A percentile compares a stretch with the other conserved stretches of the same genome.
These are phyloP conservation scores for Calonectria henricotiae DNA, from an alignment of 2,329 filamentous ascomycete species.

Conservation along the genomic window DNA sequence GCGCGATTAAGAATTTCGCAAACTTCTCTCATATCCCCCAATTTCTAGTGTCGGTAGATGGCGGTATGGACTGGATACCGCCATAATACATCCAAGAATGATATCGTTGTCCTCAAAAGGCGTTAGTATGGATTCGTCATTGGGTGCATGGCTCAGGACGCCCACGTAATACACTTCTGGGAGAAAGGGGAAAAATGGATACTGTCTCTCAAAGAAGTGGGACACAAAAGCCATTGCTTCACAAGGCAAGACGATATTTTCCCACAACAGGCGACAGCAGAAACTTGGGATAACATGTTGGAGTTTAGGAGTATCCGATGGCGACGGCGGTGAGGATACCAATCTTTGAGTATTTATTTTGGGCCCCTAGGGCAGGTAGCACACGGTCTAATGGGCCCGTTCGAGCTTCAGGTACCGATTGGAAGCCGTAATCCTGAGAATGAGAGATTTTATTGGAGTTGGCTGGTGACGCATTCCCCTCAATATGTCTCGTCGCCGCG, in stretches of 20 bases:
- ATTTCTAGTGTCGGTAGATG: background rate
- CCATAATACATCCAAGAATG: background rate
- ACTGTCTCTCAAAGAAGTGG: background rate
- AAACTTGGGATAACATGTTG: background rate
- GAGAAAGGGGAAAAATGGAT: background rate
- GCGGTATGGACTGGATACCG: background rate
- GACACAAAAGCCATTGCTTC: background rate
- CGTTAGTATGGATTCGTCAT: background rate
- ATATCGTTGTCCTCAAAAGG: background rate
- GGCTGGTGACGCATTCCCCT: background rate
- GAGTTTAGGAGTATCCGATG: background rate
- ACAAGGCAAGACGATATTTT: background rate
- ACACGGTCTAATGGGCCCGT: background rate
- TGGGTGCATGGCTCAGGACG: background rate
- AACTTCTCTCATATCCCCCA: background rate
- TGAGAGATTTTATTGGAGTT: background rate
- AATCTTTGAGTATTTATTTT: too few relatives aligned
- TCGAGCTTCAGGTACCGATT: background rate
- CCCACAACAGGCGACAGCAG: background rate
- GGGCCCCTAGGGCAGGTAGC: background rate
- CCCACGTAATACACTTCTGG: background rate
- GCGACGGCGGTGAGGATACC: background rate
- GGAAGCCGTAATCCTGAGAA: background rate
- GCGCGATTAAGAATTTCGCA: background rate
- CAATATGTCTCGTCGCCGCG: background rate